Evolutionary conservation across 2,329 filamentous ascomycete species (phyloP), one percentile per base, ranked within the genome.

Genomic region (Ophiostoma ulmi): DNA sequence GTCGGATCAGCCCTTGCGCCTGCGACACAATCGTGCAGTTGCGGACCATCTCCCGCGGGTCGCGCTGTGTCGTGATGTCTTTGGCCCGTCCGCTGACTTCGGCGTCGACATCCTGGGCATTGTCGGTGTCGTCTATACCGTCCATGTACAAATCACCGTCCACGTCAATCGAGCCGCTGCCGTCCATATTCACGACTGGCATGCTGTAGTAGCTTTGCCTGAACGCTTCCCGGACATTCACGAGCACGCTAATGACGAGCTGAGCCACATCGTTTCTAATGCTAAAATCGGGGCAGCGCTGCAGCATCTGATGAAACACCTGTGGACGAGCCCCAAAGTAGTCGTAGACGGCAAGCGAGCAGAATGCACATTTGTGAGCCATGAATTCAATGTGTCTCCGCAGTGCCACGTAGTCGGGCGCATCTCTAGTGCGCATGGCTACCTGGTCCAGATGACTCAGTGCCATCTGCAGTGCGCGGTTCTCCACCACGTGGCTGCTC

Each of bases 401-500:
- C 38, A 87, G 80, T 1, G 77, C 76, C 68, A 87, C 81, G 69
- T 90, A 88, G 61, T 90, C 86, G 0, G 88, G 85, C 1, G 86
- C 77, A 58, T 93, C 90, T 77, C 91, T 92, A 4, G 87, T 84
- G 71, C 92, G 87, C 65, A 90, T 87, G 14, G 91, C 85, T 61
- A 96, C 84, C 76, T 94, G 91, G 74, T 94, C 90, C 52, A 96
- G 80, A 74, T 94, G 91, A 68, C 86, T 83, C 3, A 91, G 77
- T 1, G 85, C 81, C 72, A 87, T 83, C 17, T 81, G 79, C 75
- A 92, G 81, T 2, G 86, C 85, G 65, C 81, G 74, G 22, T 81
- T 81, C 75, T 87, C 83, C 20, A 83, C 74, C 22, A 72, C 74
- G 74, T 86, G 83, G 20, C n/a, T 69, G 17, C 80, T 76, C 1